These are phyloP conservation scores for Petrea volubilis DNA, from an alignment of 257 asterid genomes.

Conservation along the genomic window DNA sequence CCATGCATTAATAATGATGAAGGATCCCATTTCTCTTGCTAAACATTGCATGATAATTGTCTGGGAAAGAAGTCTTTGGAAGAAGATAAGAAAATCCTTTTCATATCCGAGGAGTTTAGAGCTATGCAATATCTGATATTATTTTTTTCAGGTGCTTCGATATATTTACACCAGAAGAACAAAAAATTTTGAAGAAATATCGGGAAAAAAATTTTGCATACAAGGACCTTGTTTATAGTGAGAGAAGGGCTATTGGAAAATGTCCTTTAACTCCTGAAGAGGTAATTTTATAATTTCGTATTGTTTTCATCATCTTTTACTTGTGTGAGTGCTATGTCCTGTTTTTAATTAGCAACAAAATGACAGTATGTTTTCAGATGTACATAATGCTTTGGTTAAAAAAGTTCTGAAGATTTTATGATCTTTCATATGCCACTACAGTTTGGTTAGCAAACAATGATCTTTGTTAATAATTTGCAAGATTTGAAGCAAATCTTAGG, in stretches of 20 bases:
- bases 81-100: background rate
- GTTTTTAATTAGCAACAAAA: background rate
- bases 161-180: conserved; percentile 78
- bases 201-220: conserved; percentile 81
- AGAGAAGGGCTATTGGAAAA: conserved; percentile 97
- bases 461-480: no score
- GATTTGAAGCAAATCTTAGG: no score
- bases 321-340: conserved; percentile 4
- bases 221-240: conserved; percentile 73
- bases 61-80: conserved; percentile 4
- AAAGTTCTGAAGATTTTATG: background rate
- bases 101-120: conserved; percentile 6
- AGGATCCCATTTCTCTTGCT: conserved; percentile 6
- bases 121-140: conserved; percentile 20
- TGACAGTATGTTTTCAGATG: background rate
- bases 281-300: conserved; percentile 41
- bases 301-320: conserved; percentile 3
- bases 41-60: conserved; percentile 16
- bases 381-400: background rate
- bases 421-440: conserved; percentile 11
- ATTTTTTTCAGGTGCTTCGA: conserved; percentile 76
- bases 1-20: background rate
- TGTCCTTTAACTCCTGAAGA: conserved; percentile 99
- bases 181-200: conserved; percentile 66
- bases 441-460: background rate